These are phyloP conservation scores for Rhizophlyctis rosea DNA, from an alignment of 192 early-diverging fungal genomes.

Conservation along the genomic window DNA sequence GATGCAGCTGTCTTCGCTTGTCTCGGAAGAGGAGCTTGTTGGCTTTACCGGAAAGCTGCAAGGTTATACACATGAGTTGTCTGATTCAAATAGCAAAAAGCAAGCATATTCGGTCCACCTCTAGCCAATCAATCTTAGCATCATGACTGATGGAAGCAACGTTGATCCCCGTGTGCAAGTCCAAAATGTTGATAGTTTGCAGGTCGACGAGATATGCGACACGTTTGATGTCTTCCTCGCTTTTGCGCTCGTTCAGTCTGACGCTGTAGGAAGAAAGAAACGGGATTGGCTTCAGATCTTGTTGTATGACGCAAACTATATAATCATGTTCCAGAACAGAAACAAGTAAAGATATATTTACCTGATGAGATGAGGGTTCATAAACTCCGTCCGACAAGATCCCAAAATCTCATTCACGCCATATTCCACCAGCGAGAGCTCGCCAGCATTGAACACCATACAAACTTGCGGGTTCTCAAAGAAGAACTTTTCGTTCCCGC, in stretches of 20 bases:
- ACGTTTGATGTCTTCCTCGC: constrained; percentile 50
- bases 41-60: constrained; percentile 58
- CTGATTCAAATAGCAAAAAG: not conserved
- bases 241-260: constrained; percentile 57
- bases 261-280: no score
- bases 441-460: constrained; percentile 67
- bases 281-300: not conserved
- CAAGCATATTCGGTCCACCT: constrained; percentile 26
- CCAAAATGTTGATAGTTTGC: constrained; percentile 59
- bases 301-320: not conserved
- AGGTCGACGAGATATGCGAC: constrained; percentile 61
- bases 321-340: not conserved
- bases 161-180: constrained; percentile 43
- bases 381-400: constrained; percentile 60
- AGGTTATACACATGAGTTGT: not conserved
- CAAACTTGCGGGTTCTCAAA: constrained; percentile 62
- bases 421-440: constrained; percentile 62
- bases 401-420: constrained; percentile 64
- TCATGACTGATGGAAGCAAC: constrained; percentile 54
- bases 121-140: constrained; percentile 59
- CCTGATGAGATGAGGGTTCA: constrained; percentile 63
- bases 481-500: constrained; percentile 56
- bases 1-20: constrained; percentile 55
- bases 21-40: constrained; percentile 63
- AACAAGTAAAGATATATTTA: constrained; percentile 13